Base-by-base conservation (phyloP, 1,139 yeast species). In the Saccharomyces hybrid region DNA sequence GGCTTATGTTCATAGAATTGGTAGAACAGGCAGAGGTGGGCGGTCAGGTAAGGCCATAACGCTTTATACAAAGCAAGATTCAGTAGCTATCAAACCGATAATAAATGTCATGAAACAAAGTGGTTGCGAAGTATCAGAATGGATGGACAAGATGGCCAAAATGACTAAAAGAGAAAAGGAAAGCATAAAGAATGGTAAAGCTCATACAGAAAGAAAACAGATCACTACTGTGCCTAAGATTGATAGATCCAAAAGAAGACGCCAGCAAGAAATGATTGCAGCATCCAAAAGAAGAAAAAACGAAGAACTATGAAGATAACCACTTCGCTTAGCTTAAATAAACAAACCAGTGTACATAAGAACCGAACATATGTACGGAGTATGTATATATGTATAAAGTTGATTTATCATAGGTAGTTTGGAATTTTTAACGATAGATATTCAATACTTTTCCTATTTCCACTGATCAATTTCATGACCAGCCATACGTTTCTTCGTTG, bases 11-110 rank as follows among this genome's bases (percentile, higher is more conserved):
- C 99, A 95, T 71, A 82, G 99, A 73, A 89, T 95, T 64, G 99
- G 99, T 71, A 86, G 99, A 76, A 93, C 99, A 1, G 99, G 99
- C 61, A 85, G 99, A 77, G 96, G 93, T 51, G 96, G 96, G 1
- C 82, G 86, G 60, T 65, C 73, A 2, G 99, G 99, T 57, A 80
- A 78, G 62, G 97, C 99, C 0, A 82, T 93, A 26, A 95, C 99
- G 0, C 85, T 91, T 61, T 95, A 88, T 75, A 90, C 99, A 26
- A 91, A 90, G 68, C 96, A 88, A 59, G 99, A 95, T 67, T 74
- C 81, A 11, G 72, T 79, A 54, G 82, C 88, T 2, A 78, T 93
- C 50, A 88, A 87, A 68, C 88, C 95, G 9, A 88, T 93, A 41
- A 80, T 91, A 46, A 93, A 91, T 67, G 98, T 93, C 14, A 93